Conservation (phyloP, 495 filamentous ascomycete genomes). For the Neurospora tetraspora region DNA sequence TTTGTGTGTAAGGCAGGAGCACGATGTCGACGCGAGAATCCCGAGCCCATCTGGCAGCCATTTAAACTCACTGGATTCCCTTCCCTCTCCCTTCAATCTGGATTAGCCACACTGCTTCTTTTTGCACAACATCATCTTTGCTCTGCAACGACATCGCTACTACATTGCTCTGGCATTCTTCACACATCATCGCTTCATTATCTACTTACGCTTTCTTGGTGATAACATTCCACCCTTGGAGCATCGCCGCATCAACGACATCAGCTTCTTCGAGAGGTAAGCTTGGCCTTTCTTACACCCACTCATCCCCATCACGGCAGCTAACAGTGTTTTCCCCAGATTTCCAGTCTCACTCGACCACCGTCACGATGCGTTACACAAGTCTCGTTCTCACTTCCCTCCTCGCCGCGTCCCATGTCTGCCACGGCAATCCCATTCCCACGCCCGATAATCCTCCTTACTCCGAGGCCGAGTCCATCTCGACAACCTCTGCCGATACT, state of each 20-base stretch:
- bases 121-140: not conserved
- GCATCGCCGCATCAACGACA: not conserved
- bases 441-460: not conserved
- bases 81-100: not conserved
- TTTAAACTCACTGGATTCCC: not conserved
- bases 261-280: not conserved
- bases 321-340: not conserved
- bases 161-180: not conserved
- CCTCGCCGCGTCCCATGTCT: not conserved
- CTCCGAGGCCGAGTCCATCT: not conserved
- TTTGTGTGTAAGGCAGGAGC: not conserved
- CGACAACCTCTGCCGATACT: not conserved
- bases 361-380: not conserved
- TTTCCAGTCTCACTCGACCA: not conserved
- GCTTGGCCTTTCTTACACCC: not conserved
- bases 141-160: not conserved
- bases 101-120: not conserved
- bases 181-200: not conserved
- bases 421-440: not conserved
- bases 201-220: not conserved
- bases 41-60: not conserved
- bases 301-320: not conserved
- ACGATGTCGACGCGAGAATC: not conserved
- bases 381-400: not conserved
- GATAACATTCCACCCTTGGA: not conserved